Base-by-base conservation (phyloP, 345 rosid genomes). In the Conringia planisiliqua region DNA sequence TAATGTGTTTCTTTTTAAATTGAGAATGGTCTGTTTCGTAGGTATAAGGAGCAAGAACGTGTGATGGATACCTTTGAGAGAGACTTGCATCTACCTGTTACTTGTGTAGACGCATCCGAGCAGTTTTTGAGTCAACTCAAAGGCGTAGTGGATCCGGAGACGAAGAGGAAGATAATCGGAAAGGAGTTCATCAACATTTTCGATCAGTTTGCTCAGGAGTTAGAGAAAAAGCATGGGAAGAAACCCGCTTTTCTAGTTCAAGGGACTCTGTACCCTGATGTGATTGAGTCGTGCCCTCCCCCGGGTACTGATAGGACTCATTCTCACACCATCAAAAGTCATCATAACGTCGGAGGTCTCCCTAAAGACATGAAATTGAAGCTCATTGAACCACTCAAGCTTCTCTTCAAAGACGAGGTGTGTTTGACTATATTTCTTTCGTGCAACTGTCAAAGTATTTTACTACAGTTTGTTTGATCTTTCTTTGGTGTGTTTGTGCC, bases 231-330 rank as follows among this genome's bases (percentile, higher is more conserved):
- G 52, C 47, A 89, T 44, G 96, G 98, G 71, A 96, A 62, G 82
- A 92, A 80, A 76, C 98, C 97, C 7, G 86, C 82, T 42, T 96
- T 83, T 75, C 73, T 96, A 73, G 97, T 96, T 77, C 99, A 96
- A 80, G 99, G 99, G 73, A 92, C 99, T 55, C 65, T 96, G 74
- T 92, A 96, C 77, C 98, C 99, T 0, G 98, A 92, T 71, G 98
- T 92, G 58, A 96, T 92, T 72, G 99, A 92, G 81, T 96, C 99
- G 5, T 96, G 99, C 75, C 99, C 99, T 11, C 99, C 99, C 14
- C 99, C 98, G 1, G 99, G 99, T 42, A 80, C 85, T 44, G 99
- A 92, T 69, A 92, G 88, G 79, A 86, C 85, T 24, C 98, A 89
- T 72, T 96, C 98, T 17, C 99, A 92, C 80, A 92, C 98, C 30